Evolutionary conservation across 2,329 filamentous ascomycete genomes (phyloP), one percentile per base, ranked within the genome.

Genomic region (Penicillium sclerotigenum): DNA sequence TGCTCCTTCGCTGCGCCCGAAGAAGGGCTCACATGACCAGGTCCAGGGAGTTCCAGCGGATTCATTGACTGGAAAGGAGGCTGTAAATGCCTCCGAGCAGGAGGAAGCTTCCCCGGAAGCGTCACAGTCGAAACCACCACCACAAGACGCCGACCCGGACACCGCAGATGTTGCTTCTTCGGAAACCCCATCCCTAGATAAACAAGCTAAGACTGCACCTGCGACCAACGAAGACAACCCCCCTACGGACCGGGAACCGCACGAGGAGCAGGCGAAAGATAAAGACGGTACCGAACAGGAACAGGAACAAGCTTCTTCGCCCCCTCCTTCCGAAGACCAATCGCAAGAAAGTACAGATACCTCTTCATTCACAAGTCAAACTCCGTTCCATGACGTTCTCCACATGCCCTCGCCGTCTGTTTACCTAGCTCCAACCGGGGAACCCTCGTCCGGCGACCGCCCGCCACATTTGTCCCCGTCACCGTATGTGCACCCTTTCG

Each of bases 401-500:
- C 73, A 75, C 47, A 73, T 76, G 68, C 74, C 75, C 6, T 72
- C 73, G 7, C 73, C 75, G 6, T 69, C 71, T 26, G 71, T 68
- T 47, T 68, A 68, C 56, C 63, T 71, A 22, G 67, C 69, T 0
- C 65, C 72, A 2, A 65, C 68, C 4, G 63, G 64, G 22, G 47
- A 29, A 11, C 38, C 62, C 5, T 52, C 66, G 2, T 61, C 68
- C 8, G 63, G 77, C 50, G 67, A 77, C 26, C 81, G 82, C 62
- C 82, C 84, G 22, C 87, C 87, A 5, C 86, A 91, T 70, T 58
- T 75, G 59, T 65, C 83, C 89, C 69, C 90, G 0, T 84, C 89
- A 8, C 89, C 87, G 1, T 95, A 96, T 70, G 86, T 96, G 33
- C 94, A 99, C 76, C 91, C 97, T 76, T 99, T 99, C 74, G 93